Conservation (phyloP, 2,329 filamentous ascomycete species). For the Huntiella savannae region DNA sequence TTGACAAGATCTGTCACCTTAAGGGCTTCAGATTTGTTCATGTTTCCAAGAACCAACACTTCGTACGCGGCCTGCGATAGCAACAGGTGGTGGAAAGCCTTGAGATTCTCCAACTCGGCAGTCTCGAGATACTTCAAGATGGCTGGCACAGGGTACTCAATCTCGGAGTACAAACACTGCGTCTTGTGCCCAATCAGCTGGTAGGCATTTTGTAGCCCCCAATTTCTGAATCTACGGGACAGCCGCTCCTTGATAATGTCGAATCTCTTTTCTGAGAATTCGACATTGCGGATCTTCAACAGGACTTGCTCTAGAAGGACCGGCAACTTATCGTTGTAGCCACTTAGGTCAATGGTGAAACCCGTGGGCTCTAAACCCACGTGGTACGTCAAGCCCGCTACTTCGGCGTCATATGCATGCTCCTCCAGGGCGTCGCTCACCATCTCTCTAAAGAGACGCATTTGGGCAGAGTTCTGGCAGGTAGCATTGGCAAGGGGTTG, state of each 20-base stretch:
- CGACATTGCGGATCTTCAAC: constrained; percentile 62
- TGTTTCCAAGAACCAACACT: constrained; percentile 71
- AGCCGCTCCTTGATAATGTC: constrained; percentile 78
- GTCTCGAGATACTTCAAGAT: constrained; percentile 56
- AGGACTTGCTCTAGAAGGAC: constrained; percentile 83
- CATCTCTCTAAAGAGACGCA: constrained; percentile 63
- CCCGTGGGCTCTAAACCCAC: constrained; percentile 56
- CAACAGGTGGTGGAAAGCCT: constrained; percentile 60
- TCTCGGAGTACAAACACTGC: constrained; percentile 59
- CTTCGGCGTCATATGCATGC: constrained; percentile 88
- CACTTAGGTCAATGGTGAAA: constrained; percentile 58
- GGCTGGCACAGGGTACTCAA: constrained; percentile 62
- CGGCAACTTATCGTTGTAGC: constrained; percentile 91
- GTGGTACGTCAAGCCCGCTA: constrained; percentile 72
- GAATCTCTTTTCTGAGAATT: constrained; percentile 74
- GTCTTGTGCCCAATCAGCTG: constrained; percentile 72
- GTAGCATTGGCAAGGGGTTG: constrained; percentile 65
- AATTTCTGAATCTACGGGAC: constrained; percentile 61
- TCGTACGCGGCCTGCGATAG: constrained; percentile 76
- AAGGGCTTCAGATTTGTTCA: constrained; percentile 84
- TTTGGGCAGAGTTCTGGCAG: constrained; percentile 59
- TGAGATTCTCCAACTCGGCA: constrained; percentile 56
- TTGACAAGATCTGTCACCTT: constrained; percentile 71
- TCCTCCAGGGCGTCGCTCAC: constrained; percentile 79
- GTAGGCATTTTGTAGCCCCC: constrained; percentile 74